Base-by-base conservation (phyloP, 495 filamentous ascomycete genomes). In the Neurospora intermedia region DNA sequence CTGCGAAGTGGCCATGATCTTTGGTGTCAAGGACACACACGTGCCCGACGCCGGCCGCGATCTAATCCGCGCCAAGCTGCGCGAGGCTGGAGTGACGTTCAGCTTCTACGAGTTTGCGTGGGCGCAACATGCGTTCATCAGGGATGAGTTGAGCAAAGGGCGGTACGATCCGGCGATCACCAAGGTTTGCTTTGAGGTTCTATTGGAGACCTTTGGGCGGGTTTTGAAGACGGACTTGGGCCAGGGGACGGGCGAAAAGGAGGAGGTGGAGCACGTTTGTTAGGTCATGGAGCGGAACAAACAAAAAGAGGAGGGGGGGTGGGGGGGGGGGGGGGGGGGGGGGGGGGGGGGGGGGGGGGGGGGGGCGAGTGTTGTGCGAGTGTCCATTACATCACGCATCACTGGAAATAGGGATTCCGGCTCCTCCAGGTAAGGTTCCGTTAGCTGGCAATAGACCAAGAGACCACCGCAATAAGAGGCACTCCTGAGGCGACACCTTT, bases 71-170 rank as follows among this genome's bases (percentile, higher is more conserved):
- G 88, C 90, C 78, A 95, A 92, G 46, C 85, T 98, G 75, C 88
- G 94, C 76, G 92, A 92, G 11, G 87, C 89, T 42, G 91, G 91
- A 4, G 88, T 90, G 3, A 82, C 86, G 10, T 97, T 96, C 77
- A 89, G 90, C 78, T 97, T 91, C 76, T 94, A 97, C 81, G 95
- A 98, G 80, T 87, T 91, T 73, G 92, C 94, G 20, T 94, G 93
- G 88, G 93, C 95, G 27, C 95, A 98, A 79, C 95, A 96, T 84
- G 93, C 94, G 0, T 98, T 98, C 77, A 97, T 98, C 78, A 88
- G 95, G n/a, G 95, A 97, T 78, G 95, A 98, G 82, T 84, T 94
- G 66, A 94, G 91, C 78, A 98, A 97, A 83, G 94, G 94, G 6
- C 87, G 95, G 15, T 98, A 97, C 76, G 95, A 98, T 76, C 93